These are phyloP conservation scores for Polytolypa hystricis DNA, from an alignment of 2,329 filamentous ascomycete genomes.

Conservation along the genomic window DNA sequence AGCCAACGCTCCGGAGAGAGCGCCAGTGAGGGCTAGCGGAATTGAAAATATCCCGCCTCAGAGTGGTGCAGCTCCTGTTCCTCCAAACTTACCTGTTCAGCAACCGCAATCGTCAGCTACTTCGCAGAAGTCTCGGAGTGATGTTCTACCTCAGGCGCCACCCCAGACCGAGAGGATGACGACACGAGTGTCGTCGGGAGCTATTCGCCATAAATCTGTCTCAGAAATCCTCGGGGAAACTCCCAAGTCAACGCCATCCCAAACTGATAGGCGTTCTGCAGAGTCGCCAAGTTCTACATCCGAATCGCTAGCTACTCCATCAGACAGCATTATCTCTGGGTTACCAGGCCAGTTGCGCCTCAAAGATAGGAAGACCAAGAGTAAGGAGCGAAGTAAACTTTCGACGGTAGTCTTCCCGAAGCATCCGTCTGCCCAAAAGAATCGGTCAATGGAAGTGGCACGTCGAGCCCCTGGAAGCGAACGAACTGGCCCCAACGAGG, in stretches of 20 bases:
- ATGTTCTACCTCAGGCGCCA: constrained; percentile 9
- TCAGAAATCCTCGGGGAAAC: constrained; percentile 59
- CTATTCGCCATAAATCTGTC: constrained; percentile 60
- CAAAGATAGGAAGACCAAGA: constrained; percentile 44
- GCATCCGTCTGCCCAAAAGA: constrained; percentile 42
- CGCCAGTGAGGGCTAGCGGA: background rate
- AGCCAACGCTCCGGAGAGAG: too few species aligned
- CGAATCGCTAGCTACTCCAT: constrained; percentile 9
- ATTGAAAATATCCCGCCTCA: background rate
- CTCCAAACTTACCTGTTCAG: background rate
- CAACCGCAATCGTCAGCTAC: constrained; percentile 2
- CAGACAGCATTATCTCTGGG: constrained; percentile 17
- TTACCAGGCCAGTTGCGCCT: constrained; percentile 30
- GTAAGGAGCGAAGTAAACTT: constrained; percentile 50
- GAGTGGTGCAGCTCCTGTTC: background rate
- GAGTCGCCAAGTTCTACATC: constrained; percentile 17
- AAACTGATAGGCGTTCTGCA: constrained; percentile 25
- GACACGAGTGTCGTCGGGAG: constrained; percentile 58
- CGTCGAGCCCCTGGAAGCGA: constrained; percentile 42
- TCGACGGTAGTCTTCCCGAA: constrained; percentile 73
- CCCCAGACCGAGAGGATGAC: constrained; percentile 48
- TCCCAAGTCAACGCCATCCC: constrained; percentile 28
- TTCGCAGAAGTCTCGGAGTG: too few species aligned
- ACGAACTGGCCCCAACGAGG: constrained; percentile 34
- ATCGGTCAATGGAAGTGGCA: constrained; percentile 27